Evolutionary conservation across 495 filamentous ascomycete genomes (phyloP).

Genomic region (Articulospora tetracladia): DNA sequence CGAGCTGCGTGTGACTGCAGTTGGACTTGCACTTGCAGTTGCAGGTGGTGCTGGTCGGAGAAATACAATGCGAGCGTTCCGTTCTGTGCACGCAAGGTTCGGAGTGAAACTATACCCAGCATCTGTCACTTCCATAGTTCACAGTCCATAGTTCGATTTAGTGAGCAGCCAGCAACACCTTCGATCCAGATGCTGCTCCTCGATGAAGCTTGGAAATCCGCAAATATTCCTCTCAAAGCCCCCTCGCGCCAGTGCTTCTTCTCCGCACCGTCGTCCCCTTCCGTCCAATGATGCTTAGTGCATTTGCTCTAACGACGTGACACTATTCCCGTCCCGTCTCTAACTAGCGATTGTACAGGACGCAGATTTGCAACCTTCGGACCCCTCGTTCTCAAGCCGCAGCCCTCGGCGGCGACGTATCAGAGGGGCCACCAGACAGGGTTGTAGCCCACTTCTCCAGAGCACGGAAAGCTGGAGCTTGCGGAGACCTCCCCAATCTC

Average conservation of each 20-base stretch:
- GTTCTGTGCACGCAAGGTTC: background rate
- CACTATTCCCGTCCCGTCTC: background rate
- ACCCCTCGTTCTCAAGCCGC: background rate
- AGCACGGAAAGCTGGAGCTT: background rate
- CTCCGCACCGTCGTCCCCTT: no score
- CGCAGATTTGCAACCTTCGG: background rate
- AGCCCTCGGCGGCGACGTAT: background rate
- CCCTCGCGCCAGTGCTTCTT: no score
- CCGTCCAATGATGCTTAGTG: no score
- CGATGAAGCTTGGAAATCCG: no score
- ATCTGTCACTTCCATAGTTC: no score
- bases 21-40: background rate
- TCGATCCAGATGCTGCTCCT: no score
- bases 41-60: background rate
- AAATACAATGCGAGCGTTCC: background rate
- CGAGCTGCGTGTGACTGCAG: background rate
- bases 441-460: conserved; percentile 17
- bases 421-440: conserved; percentile 18
- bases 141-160: no score
- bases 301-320: no score
- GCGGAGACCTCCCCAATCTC: no score
- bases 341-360: background rate
- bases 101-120: no score
- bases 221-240: no score
- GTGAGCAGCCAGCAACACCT: no score